Evolutionary conservation across 495 filamentous ascomycete genomes (phyloP).

Genomic region (Xylaria telfairii): DNA sequence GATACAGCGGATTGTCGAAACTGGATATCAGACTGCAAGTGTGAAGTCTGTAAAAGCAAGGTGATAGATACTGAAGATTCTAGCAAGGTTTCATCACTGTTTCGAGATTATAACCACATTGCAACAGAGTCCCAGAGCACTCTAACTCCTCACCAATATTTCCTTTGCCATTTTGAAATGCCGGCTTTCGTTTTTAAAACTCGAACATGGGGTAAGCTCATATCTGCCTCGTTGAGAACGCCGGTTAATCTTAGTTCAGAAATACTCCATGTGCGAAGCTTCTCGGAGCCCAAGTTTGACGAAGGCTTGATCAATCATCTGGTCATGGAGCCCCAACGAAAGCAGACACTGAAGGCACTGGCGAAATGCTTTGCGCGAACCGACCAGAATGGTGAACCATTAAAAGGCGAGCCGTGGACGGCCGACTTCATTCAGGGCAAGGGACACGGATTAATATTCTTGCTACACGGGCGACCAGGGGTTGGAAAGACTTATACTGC

Average conservation of each 20-base stretch:
- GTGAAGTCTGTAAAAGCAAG: background rate
- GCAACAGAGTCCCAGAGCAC: background rate
- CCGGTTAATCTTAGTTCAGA: background rate
- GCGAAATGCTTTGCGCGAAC: background rate
- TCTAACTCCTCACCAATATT: constrained; percentile 24
- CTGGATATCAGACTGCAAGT: background rate
- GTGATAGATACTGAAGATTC: background rate
- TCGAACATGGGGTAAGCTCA: constrained; percentile 26
- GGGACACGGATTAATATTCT: constrained; percentile 57
- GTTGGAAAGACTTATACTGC: constrained; percentile 59
- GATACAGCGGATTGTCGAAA: background rate
- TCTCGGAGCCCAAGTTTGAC: background rate
- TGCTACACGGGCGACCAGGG: constrained; percentile 60
- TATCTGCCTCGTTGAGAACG: background rate
- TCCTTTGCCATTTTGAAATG: constrained; percentile 21
- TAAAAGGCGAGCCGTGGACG: constrained; percentile 2
- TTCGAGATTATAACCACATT: background rate
- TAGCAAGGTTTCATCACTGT: background rate
- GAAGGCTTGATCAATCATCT: background rate
- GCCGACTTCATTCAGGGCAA: constrained; percentile 53
- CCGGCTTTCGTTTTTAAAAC: constrained; percentile 28
- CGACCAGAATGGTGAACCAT: background rate
- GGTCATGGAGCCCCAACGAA: background rate
- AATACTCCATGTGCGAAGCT: background rate
- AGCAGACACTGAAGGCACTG: background rate